Conservation (phyloP, 768 basidiomycete genomes). For the Leccinum disarticulatum region DNA sequence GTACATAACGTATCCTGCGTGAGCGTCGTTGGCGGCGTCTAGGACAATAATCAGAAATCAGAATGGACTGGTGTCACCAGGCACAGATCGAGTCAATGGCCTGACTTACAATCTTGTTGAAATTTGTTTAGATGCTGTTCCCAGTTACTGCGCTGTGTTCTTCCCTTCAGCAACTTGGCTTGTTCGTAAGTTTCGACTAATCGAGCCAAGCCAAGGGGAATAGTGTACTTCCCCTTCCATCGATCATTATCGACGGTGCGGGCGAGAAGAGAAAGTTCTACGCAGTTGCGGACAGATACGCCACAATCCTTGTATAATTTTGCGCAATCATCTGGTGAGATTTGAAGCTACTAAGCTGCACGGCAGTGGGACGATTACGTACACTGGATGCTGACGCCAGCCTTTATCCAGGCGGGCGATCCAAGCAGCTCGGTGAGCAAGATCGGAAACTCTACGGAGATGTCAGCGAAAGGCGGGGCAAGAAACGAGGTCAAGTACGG, state of each 20-base stretch:
- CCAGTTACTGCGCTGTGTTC: conserved; percentile 69
- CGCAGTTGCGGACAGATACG: conserved; percentile 48
- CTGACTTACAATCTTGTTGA: conserved; percentile 61
- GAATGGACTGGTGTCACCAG: neutral
- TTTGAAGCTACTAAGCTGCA: neutral
- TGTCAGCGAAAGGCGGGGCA: conserved; percentile 3
- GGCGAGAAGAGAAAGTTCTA: conserved; percentile 71
- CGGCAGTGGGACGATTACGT: conserved; percentile 15
- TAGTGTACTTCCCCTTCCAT: conserved; percentile 72
- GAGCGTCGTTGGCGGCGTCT: conserved; percentile 77
- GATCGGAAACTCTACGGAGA: conserved; percentile 48
- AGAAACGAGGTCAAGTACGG: conserved; percentile 24
- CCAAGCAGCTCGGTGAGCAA: conserved; percentile 52
- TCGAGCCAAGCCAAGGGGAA: conserved; percentile 60
- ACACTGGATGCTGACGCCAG: conserved; percentile 77
- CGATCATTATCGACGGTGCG: conserved; percentile 64
- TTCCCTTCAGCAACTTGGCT: conserved; percentile 55
- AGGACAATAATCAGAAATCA: conserved; percentile 14
- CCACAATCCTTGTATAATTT: conserved; percentile 55
- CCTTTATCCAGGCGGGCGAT: conserved; percentile 56
- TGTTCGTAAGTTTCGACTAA: conserved; percentile 63
- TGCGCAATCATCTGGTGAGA: conserved; percentile 57
- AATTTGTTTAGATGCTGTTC: conserved; percentile 42
- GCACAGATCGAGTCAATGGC: neutral
- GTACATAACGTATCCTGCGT: conserved; percentile 56